These are phyloP conservation scores for Umbilicaria muhlenbergii DNA, from an alignment of 495 filamentous ascomycete species.

Conservation along the genomic window DNA sequence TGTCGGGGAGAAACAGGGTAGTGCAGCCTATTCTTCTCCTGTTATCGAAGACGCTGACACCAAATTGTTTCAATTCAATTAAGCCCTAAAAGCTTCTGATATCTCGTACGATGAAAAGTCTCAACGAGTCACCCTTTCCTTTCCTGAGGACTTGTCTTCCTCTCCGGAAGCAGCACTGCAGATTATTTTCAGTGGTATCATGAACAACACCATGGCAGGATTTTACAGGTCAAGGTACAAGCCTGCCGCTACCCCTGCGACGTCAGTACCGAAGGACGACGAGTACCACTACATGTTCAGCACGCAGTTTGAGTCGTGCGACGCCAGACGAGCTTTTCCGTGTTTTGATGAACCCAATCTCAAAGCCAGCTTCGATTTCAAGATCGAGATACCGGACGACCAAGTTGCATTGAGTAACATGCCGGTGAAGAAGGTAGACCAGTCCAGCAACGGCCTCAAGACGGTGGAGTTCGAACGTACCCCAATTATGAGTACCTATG, in stretches of 20 bases:
- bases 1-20: constrained; percentile 1
- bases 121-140: constrained; percentile 61
- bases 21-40: neutral
- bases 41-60: neutral
- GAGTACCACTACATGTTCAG: constrained; percentile 86
- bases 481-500: constrained; percentile 93
- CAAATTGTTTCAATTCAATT: neutral
- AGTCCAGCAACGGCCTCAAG: constrained; percentile 49
- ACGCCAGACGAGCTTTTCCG: constrained; percentile 85
- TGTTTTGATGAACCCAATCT: constrained; percentile 97
- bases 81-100: constrained; percentile 37
- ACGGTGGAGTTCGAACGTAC: constrained; percentile 71
- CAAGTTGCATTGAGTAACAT: constrained; percentile 88
- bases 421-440: constrained; percentile 55
- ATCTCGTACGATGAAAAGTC: constrained; percentile 66
- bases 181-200: constrained; percentile 66
- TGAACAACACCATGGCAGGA: constrained; percentile 92
- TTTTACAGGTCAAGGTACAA: constrained; percentile 96
- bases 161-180: constrained; percentile 44
- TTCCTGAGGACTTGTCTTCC: constrained; percentile 48
- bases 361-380: constrained; percentile 88
- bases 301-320: constrained; percentile 94
- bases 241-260: constrained; percentile 47
- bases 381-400: constrained; percentile 76
- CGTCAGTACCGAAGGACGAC: constrained; percentile 59